phyloP scores from a whole-genome alignment of 495 filamentous ascomycete species.

The Penicillium flavigenum region DNA sequence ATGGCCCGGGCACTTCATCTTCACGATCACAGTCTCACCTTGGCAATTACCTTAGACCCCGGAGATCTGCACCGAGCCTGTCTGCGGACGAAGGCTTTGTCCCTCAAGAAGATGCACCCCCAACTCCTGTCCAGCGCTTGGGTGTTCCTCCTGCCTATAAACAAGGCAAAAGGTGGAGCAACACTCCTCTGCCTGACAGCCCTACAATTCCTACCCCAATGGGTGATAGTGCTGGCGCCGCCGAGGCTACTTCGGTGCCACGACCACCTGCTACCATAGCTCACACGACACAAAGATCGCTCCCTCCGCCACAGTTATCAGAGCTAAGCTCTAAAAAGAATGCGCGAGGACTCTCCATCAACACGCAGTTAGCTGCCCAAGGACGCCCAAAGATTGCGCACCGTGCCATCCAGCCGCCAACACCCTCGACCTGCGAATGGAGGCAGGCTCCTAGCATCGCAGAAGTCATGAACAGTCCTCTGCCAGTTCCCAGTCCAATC shows the following conservation, averaged over 20 bases:
- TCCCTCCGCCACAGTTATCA: constrained; percentile 21
- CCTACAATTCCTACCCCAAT: constrained; percentile 37
- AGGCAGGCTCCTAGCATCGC: constrained; percentile 42
- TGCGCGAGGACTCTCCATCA: constrained; percentile 45
- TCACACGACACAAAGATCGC: constrained; percentile 16
- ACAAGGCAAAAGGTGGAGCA: constrained; percentile 39
- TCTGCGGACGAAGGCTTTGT: constrained; percentile 21
- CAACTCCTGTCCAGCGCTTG: constrained; percentile 26
- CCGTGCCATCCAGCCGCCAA: constrained; percentile 44
- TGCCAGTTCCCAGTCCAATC: constrained; percentile 29
- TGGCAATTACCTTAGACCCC: constrained; percentile 22
- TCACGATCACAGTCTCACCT: constrained; percentile 8
- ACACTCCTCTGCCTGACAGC: constrained; percentile 43
- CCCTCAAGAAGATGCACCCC: constrained; percentile 14
- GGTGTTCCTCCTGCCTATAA: constrained; percentile 43
- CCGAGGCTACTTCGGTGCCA: constrained; percentile 10
- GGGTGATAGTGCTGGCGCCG: constrained; percentile 9
- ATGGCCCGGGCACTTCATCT: constrained; percentile 8
- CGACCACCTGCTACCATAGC: constrained; percentile 13
- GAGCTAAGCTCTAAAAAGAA: constrained; percentile 37
- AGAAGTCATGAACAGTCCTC: constrained; percentile 47
- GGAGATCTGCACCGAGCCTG: constrained; percentile 38
- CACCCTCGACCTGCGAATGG: constrained; percentile 30
- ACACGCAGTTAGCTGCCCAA: constrained; percentile 39
- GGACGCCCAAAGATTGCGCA: constrained; percentile 39